Base-by-base conservation (phyloP, 352 stramenopile species). In the Phytophthora fragariae region DNA sequence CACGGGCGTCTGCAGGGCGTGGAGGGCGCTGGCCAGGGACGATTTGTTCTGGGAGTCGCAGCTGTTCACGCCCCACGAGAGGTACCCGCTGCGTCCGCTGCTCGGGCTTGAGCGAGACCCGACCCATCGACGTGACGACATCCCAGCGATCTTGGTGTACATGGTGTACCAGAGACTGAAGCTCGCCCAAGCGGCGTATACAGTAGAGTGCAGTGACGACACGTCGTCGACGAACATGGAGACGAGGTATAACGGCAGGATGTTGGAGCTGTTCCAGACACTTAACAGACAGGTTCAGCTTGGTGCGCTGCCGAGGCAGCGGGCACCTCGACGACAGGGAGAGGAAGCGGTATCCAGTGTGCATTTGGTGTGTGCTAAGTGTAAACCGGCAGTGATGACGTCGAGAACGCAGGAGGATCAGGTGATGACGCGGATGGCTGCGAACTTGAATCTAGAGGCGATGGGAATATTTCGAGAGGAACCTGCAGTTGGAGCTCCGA, bases 101-200 rank as follows among this genome's bases (percentile, higher is more conserved):
- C 62, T 95, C 0, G 85, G 87, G 0, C 69, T 92, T 21, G 75
- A 79, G 29, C 52, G 57, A 56, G 57, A 75, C 8, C 35, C 33
- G 24, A 74, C 37, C 19, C 33, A 14, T 41, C 41, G 27, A 58
- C 7, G 49, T n/a, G 58, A 73, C 1, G 63, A 70, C 3, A 62
- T 94, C 7, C 85, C 89, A 27, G 87, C 87, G 8, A 91, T 93
- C 27, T 77, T 93, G 59, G 84, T 94, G 50, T 92, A 84, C 55
- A 93, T 90, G 75, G 76, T 94, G 24, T 95, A 86, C 73, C 73
- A 80, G 24, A 82, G 81, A 54, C 50, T 94, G 27, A 79, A 71
- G 33, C 44, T 88, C 47, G 62, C 64, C 14, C 73, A 86, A 50
- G 21, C 68, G 31, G 68, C 80, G 21, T 60, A 60, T 47, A 59